A percentile compares a stretch with the other conserved stretches of the same genome.
Conservation (phyloP, 768 basidiomycete species). For the Mycena alexandri region DNA sequence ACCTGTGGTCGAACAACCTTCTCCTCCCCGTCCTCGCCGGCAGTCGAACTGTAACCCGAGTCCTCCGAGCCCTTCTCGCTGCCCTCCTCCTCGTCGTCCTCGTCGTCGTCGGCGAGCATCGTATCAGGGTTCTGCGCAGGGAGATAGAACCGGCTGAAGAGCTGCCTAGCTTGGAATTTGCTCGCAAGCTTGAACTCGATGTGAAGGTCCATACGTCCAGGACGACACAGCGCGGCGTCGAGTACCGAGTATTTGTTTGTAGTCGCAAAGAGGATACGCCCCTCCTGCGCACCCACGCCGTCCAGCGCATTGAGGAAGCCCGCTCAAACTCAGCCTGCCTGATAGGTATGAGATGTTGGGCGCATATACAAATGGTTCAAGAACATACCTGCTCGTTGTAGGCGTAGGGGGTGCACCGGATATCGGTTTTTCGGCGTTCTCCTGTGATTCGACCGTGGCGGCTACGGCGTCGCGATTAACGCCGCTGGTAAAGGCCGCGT, state of each 20-base stretch:
- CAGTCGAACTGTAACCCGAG: slow-evolving; percentile 36
- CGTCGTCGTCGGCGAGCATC: slow-evolving; percentile 38
- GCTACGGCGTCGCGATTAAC: slow-evolving; percentile 42
- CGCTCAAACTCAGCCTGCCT: slow-evolving; percentile 69
- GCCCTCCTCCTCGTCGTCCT: slow-evolving; percentile 35
- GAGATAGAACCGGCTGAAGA: slow-evolving; percentile 73
- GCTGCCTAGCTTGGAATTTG: slow-evolving; percentile 65
- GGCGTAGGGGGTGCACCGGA: slow-evolving; percentile 28
- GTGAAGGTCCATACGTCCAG: slow-evolving; percentile 78
- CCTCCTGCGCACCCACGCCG: slow-evolving; percentile 77
- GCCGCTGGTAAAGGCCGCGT: slow-evolving; percentile 66
- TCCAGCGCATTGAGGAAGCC: slow-evolving; percentile 78
- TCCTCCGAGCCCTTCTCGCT: slow-evolving; percentile 33
- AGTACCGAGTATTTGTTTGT: slow-evolving; percentile 73
- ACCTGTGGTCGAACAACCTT: slow-evolving; percentile 6
- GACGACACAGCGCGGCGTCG: slow-evolving; percentile 73
- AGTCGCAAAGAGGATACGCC: slow-evolving; percentile 78
- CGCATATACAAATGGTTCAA: background rate
- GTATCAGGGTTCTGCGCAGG: slow-evolving; percentile 43
- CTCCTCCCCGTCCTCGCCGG: slow-evolving; percentile 18
- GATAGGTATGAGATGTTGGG: slow-evolving; percentile 17
- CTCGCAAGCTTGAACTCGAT: slow-evolving; percentile 75
- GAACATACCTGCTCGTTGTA: slow-evolving; percentile 37
- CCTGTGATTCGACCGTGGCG: slow-evolving; percentile 10
- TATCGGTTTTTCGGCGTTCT: slow-evolving; percentile 1